Evolutionary conservation across 129 eudicot species (phyloP).

Genomic region (Centrapalus pauciflorus): DNA sequence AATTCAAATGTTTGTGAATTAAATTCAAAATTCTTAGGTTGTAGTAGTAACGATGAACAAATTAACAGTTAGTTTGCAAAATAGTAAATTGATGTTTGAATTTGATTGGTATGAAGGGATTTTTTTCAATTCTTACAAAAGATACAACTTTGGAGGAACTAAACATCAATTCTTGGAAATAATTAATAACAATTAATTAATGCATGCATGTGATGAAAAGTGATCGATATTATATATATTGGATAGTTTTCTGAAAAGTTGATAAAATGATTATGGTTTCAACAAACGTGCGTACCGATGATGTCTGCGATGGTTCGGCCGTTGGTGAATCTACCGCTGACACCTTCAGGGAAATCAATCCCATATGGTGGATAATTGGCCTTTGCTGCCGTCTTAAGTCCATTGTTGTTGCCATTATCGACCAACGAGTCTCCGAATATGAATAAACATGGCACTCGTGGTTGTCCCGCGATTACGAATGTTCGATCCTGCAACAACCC

Average conservation of each 20-base stretch:
- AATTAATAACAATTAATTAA: too few species aligned
- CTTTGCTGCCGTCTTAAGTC: constrained; percentile 3
- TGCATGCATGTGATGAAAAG: neutral
- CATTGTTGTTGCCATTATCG: constrained; percentile 23
- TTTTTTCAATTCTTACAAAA: neutral
- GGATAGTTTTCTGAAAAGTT: neutral
- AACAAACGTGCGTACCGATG: neutral
- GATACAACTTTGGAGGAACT: neutral
- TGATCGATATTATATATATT: too few species aligned
- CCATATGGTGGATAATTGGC: constrained; percentile 20
- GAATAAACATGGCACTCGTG: constrained; percentile 32
- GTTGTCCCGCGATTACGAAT: neutral
- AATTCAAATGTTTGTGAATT: neutral
- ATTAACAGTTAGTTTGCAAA: neutral
- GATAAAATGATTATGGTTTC: neutral
- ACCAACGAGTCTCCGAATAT: constrained; percentile 28
- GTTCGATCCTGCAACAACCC: neutral
- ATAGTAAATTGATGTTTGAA: too few species aligned
- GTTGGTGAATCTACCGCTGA: constrained; percentile 28
- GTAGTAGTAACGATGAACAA: too few species aligned
- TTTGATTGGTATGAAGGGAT: too few species aligned
- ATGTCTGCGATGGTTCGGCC: constrained; percentile 27
- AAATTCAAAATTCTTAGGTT: neutral
- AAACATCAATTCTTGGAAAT: neutral
- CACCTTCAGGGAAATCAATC: constrained; percentile 23